These are phyloP conservation scores for Candida maesae DNA, from an alignment of 805 yeast species.

Conservation along the genomic window DNA sequence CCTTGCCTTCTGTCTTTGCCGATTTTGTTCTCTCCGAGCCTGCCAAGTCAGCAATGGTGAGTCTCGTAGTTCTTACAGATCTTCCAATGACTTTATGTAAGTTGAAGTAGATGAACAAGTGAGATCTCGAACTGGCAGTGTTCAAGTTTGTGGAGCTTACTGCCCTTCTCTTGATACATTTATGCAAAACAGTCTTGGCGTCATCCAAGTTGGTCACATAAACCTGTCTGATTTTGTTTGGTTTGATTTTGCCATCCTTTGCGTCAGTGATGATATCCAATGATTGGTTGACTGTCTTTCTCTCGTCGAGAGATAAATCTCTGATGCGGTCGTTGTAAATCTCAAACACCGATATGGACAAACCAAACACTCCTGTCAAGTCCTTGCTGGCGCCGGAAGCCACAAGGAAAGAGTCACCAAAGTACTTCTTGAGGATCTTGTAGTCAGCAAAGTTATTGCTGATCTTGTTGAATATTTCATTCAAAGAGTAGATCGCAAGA, in stretches of 20 bases:
- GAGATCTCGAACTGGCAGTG: conserved; percentile 45
- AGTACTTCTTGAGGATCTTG: conserved; percentile 16
- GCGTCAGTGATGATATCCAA: conserved; percentile 42
- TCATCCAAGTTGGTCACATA: conserved; percentile 35
- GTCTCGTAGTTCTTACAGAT: conserved; percentile 31
- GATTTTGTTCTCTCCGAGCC: conserved; percentile 48
- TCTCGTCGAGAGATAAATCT: conserved; percentile 33
- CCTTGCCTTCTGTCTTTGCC: conserved; percentile 42
- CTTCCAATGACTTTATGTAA: conserved; percentile 28
- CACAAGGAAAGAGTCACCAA: conserved; percentile 24
- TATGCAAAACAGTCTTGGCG: conserved; percentile 35
- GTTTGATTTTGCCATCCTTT: conserved; percentile 41
- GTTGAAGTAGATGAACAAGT: conserved; percentile 46
- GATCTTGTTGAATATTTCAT: conserved; percentile 31
- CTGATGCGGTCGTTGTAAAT: conserved; percentile 44
- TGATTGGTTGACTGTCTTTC: conserved; percentile 27
- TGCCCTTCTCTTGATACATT: conserved; percentile 38
- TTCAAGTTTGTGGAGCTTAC: conserved; percentile 43
- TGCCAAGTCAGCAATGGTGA: conserved; percentile 50
- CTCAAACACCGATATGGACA: conserved; percentile 51
- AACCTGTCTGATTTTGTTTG: conserved; percentile 39
- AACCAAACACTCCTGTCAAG: conserved; percentile 28
- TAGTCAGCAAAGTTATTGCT: conserved; percentile 19
- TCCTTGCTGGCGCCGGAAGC: conserved; percentile 21
- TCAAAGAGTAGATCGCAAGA: conserved; percentile 32